Conservation (phyloP, 306 rosid species). For the Abrus pulchellus region DNA sequence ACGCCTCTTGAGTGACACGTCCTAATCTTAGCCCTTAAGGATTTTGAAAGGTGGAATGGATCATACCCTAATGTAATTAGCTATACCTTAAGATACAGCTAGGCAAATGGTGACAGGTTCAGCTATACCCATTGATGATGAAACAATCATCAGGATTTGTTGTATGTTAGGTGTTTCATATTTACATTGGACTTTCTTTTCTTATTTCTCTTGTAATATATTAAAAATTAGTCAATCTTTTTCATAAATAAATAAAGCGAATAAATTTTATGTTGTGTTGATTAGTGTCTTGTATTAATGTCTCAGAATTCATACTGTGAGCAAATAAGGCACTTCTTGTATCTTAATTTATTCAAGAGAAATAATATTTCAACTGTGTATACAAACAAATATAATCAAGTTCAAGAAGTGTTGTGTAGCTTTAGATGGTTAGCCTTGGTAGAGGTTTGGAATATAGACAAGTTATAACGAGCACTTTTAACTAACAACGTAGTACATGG, state of each 20-base stretch:
- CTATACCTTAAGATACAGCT: background rate
- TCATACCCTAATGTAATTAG: background rate
- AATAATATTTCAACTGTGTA: background rate
- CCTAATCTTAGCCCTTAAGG: slow-evolving; percentile 44
- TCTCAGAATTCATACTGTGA: background rate
- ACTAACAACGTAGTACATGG: background rate
- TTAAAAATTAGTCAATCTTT: background rate
- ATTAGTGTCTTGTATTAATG: background rate
- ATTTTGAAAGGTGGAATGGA: slow-evolving; percentile 31
- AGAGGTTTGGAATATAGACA: slow-evolving; percentile 2
- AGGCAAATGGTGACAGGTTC: background rate
- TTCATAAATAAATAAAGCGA: background rate
- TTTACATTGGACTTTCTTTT: background rate
- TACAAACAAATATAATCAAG: too few species aligned
- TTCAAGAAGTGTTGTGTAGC: background rate
- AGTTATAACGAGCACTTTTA: background rate
- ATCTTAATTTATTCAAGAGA: background rate
- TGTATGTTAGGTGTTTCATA: background rate
- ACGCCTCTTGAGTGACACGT: slow-evolving; percentile 55
- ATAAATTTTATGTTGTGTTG: background rate
- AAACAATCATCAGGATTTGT: background rate
- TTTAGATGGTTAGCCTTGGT: background rate
- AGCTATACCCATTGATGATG: background rate
- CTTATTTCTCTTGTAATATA: background rate
- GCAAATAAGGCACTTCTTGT: background rate